Evolutionary conservation across 257 asterid genomes (phyloP).

Genomic region (Solanum neorickii): DNA sequence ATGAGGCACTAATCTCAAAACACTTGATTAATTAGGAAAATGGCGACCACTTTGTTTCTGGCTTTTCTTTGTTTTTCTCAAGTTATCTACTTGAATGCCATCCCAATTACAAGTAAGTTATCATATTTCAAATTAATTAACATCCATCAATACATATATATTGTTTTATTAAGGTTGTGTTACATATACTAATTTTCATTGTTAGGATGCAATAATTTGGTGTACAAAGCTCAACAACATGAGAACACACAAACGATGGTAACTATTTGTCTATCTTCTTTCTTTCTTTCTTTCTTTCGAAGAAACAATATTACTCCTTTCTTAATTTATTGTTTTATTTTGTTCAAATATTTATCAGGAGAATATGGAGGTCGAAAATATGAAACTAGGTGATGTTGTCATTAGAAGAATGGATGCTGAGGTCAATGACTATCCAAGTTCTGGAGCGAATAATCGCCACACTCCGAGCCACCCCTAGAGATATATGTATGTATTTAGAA

Average conservation of each 20-base stretch:
- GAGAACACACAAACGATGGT: constrained; percentile 13
- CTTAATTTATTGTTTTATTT: background rate
- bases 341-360: constrained; percentile 4
- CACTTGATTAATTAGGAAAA: background rate
- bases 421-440: constrained; percentile 55
- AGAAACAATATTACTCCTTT: background rate
- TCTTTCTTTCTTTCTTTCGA: background rate
- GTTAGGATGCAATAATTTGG: constrained; percentile 29
- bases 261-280: background rate
- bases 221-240: constrained; percentile 11
- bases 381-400: background rate
- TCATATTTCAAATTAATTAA: background rate
- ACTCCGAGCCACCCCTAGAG: constrained; percentile 36
- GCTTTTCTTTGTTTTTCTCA: constrained; percentile 30
- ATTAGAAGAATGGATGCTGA: constrained; percentile 36
- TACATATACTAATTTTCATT: background rate
- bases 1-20: constrained; percentile 1
- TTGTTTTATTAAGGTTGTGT: background rate
- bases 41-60: constrained; percentile 26
- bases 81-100: constrained; percentile 27
- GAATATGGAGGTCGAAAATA: background rate
- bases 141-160: background rate
- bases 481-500: background rate
- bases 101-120: constrained; percentile 40
- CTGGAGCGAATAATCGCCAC: constrained; percentile 63